Evolutionary conservation across 2,329 filamentous ascomycete species (phyloP).

Genomic region (Plenodomus lindquistii): DNA sequence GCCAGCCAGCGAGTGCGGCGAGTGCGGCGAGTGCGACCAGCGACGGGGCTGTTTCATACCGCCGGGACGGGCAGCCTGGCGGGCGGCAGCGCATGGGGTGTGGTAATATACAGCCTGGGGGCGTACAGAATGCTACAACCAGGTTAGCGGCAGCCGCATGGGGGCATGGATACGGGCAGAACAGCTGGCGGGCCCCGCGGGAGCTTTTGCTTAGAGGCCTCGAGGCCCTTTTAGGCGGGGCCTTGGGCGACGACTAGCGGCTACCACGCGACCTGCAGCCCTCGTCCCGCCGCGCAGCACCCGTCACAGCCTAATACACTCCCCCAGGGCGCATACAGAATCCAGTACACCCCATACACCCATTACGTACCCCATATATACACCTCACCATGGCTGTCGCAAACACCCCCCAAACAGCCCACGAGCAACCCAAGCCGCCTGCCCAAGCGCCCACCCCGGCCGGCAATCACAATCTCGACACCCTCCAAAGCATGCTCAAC

Average conservation of each 20-base stretch:
- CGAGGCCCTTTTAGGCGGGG: no score
- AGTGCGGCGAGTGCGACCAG: no score
- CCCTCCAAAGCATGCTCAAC: conserved; percentile 53
- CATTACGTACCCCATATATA: neutral
- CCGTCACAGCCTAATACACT: no score
- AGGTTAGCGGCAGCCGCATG: neutral
- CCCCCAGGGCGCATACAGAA: no score
- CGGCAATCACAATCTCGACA: conserved; percentile 42
- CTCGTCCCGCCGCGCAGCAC: no score
- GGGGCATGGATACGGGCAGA: neutral
- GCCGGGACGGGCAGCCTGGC: neutral
- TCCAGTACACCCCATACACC: neutral
- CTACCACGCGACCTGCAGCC: no score
- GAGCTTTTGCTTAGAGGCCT: neutral
- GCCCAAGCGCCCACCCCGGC: neutral
- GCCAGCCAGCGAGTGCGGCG: neutral
- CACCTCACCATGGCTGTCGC: conserved; percentile 16
- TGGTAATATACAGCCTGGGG: neutral
- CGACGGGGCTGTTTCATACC: neutral
- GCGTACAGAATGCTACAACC: conserved; percentile 5
- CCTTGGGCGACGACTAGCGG: no score
- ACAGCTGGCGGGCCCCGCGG: neutral
- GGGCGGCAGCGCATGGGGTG: neutral
- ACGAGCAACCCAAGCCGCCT: conserved; percentile 8
- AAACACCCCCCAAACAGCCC: conserved; percentile 9